Evolutionary conservation across 306 rosid species (phyloP).

Genomic region (Cucumis cinereus): DNA sequence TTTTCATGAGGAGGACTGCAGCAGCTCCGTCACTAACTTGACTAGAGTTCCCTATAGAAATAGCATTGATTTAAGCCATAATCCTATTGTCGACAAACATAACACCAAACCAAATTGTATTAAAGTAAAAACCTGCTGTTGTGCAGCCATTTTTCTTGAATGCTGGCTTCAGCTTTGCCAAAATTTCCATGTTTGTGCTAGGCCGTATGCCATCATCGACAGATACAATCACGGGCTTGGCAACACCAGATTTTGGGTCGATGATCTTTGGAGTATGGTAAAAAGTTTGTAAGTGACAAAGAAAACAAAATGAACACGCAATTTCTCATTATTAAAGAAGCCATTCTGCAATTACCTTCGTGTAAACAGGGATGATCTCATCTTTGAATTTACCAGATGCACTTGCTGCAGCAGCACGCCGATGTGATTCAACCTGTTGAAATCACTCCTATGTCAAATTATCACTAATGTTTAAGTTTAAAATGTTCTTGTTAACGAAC

Average conservation of each 20-base stretch:
- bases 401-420: slow-evolving; percentile 75
- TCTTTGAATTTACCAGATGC: slow-evolving; percentile 82
- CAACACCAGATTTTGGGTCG: slow-evolving; percentile 76
- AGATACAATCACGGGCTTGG: slow-evolving; percentile 46
- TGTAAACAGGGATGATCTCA: slow-evolving; percentile 71
- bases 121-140: slow-evolving; percentile 49
- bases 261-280: slow-evolving; percentile 34
- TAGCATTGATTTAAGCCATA: not conserved
- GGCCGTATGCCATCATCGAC: slow-evolving; percentile 83
- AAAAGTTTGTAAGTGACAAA: slow-evolving; percentile 4
- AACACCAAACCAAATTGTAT: not conserved
- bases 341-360: slow-evolving; percentile 42
- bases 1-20: slow-evolving; percentile 90
- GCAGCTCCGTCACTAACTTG: slow-evolving; percentile 91
- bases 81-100: not conserved
- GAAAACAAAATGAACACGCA: not conserved
- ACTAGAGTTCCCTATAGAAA: slow-evolving; percentile 70
- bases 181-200: slow-evolving; percentile 36
- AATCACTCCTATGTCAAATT: not conserved
- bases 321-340: not conserved
- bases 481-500: not conserved
- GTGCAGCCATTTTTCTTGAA: slow-evolving; percentile 68
- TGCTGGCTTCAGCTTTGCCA: slow-evolving; percentile 80
- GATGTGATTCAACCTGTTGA: slow-evolving; percentile 71
- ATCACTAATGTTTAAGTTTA: not conserved